Percentiles rank a stretch among this genome's conserved stretches.
These are phyloP conservation scores for Eucalyptus marginata DNA, from an alignment of 345 rosid species.

Conservation along the genomic window DNA sequence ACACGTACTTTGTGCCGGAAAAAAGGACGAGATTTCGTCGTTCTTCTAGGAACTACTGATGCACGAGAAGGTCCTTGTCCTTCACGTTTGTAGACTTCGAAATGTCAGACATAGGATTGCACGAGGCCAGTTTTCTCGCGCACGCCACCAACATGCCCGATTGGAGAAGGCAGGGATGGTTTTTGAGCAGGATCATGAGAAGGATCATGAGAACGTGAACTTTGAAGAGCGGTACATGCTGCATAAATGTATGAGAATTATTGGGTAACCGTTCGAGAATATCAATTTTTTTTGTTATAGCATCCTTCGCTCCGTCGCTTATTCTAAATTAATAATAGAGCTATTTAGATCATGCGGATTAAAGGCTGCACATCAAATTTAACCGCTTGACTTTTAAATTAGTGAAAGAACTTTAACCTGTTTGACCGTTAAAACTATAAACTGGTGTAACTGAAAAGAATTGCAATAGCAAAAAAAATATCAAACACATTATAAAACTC, in stretches of 20 bases:
- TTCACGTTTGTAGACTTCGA: neutral
- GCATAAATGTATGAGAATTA: neutral
- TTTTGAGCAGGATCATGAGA: neutral
- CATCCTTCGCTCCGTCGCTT: fast-evolving
- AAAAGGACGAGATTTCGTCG: too few species aligned
- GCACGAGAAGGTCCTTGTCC: too few species aligned
- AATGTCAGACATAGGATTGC: neutral
- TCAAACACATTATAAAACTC: neutral
- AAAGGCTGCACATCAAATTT: neutral
- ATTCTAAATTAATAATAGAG: neutral
- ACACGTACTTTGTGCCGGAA: neutral
- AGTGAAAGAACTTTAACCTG: fast-evolving
- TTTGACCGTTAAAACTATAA: too few species aligned
- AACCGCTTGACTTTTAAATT: fast-evolving
- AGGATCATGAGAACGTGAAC: neutral
- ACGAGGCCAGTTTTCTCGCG: neutral
- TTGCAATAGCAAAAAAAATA: too few species aligned
- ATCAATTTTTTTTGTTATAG: neutral
- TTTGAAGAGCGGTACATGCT: neutral
- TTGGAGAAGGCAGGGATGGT: neutral
- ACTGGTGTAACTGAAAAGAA: fast-evolving
- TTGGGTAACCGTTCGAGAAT: neutral
- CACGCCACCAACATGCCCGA: neutral
- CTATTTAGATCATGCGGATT: neutral
- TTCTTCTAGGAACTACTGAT: neutral